Percentiles rank a stretch among this genome's conserved stretches.
phyloP scores from a whole-genome alignment of 2,329 filamentous ascomycete genomes.

The Sordariomycetes sp. region DNA sequence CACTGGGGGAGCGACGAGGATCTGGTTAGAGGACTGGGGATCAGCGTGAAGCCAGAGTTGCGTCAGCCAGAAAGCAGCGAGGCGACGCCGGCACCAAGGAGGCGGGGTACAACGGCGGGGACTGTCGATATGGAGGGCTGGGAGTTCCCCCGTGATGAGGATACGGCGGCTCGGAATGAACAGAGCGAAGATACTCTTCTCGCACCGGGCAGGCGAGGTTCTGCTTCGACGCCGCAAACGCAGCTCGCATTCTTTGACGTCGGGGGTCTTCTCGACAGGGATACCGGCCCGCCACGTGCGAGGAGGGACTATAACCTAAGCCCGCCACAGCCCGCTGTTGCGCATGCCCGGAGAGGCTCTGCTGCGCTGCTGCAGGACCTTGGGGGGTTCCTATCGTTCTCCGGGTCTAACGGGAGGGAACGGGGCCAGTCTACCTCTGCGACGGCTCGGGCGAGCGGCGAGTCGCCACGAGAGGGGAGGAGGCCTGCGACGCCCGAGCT shows the following conservation, averaged over 20 bases:
- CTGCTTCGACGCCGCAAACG: neutral
- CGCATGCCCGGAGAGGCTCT: slow-evolving; percentile 41
- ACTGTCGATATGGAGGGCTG: slow-evolving; percentile 28
- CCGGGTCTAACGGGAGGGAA: neutral
- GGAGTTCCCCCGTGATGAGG: slow-evolving; percentile 26
- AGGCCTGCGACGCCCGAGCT: neutral
- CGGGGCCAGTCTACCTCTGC: neutral
- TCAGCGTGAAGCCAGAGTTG: slow-evolving; percentile 42
- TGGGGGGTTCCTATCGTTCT: slow-evolving; percentile 29
- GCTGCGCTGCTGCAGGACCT: slow-evolving; percentile 48
- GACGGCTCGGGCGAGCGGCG: neutral
- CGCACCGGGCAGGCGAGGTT: slow-evolving; percentile 14
- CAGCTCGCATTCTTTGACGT: slow-evolving; percentile 76
- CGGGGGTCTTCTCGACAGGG: slow-evolving; percentile 59
- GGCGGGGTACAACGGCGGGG: slow-evolving; percentile 11
- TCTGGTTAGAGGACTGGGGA: slow-evolving; percentile 68
- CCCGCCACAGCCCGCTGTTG: slow-evolving; percentile 28
- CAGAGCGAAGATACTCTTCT: slow-evolving; percentile 34
- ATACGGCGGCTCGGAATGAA: slow-evolving; percentile 24
- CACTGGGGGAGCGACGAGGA: slow-evolving; percentile 90
- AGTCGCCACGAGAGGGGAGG: neutral
- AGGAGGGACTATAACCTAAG: slow-evolving; percentile 14
- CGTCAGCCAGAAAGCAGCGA: slow-evolving; percentile 4
- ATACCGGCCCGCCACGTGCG: slow-evolving; percentile 19
- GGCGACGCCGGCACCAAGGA: slow-evolving; percentile 7